Evolutionary conservation across 176 grass and related monocot genomes (phyloP).

Genomic region (Elymus sibiricus): DNA sequence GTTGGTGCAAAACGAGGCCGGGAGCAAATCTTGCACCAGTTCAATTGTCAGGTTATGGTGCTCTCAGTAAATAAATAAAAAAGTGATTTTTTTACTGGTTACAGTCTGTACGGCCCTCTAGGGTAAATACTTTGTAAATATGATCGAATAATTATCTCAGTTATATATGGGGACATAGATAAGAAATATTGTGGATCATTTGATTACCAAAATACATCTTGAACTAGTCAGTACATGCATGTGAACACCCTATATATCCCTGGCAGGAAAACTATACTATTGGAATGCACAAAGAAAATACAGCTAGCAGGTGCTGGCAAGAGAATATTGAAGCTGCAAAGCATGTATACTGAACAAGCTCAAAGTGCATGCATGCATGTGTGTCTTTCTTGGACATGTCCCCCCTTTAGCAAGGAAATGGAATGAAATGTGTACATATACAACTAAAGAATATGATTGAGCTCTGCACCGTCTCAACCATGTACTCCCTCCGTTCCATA

Average conservation of each 20-base stretch:
- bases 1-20: no score
- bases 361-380: neutral
- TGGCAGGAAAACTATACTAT: neutral
- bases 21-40: no score
- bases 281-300: neutral
- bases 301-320: neutral
- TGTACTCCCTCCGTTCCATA: no score
- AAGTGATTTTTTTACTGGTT: no score
- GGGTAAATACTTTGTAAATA: no score
- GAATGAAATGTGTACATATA: neutral
- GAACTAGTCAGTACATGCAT: neutral
- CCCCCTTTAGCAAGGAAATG: neutral
- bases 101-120: no score
- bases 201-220: neutral
- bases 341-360: neutral
- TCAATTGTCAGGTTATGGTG: no score
- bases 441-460: neutral
- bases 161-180: no score
- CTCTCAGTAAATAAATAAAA: no score
- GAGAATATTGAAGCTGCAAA: constrained; percentile 1
- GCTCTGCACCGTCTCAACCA: neutral
- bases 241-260: neutral
- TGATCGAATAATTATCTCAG: no score
- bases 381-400: neutral
- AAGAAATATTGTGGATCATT: no score